Conservation (phyloP, 805 yeast species). For the Torulaspora microellipsoides region DNA sequence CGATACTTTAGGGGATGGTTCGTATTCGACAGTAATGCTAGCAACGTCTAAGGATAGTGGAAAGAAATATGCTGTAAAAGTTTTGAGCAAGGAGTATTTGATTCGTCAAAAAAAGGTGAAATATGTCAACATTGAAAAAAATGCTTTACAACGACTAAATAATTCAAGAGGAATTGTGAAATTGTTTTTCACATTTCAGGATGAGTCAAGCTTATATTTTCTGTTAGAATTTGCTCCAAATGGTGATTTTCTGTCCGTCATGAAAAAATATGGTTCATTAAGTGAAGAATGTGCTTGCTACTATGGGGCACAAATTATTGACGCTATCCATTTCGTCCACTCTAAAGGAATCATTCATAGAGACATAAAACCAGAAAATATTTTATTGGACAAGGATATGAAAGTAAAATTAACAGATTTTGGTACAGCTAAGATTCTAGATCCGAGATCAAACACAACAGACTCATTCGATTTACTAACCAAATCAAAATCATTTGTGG, state of each 20-base stretch:
- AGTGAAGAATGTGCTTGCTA: slow-evolving; percentile 65
- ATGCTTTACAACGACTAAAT: slow-evolving; percentile 67
- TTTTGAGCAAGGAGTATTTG: slow-evolving; percentile 70
- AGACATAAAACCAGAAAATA: slow-evolving; percentile 82
- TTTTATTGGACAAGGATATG: slow-evolving; percentile 55
- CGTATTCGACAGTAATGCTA: slow-evolving; percentile 86
- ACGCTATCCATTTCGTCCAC: slow-evolving; percentile 70
- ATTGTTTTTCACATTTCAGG: slow-evolving; percentile 75
- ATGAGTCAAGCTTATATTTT: slow-evolving; percentile 65
- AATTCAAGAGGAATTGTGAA: slow-evolving; percentile 59
- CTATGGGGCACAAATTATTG: slow-evolving; percentile 69
- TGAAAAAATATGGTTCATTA: slow-evolving; percentile 65
- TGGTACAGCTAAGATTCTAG: slow-evolving; percentile 75
- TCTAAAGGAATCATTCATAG: slow-evolving; percentile 72
- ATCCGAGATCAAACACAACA: slow-evolving; percentile 38
- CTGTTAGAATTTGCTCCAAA: slow-evolving; percentile 75
- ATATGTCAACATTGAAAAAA: slow-evolving; percentile 78
- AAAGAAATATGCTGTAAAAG: slow-evolving; percentile 74
- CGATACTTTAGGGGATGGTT: slow-evolving; percentile 88
- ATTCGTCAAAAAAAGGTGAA: slow-evolving; percentile 79
- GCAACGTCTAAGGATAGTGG: slow-evolving; percentile 75
- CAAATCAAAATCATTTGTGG: slow-evolving; percentile 76
- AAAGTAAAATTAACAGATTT: slow-evolving; percentile 73
- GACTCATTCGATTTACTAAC: slow-evolving; percentile 60
- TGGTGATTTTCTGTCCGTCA: slow-evolving; percentile 67